Percentiles rank a stretch among this genome's conserved stretches.
These are phyloP conservation scores for Didymella exigua DNA, from an alignment of 2,329 filamentous ascomycete species.

Conservation along the genomic window DNA sequence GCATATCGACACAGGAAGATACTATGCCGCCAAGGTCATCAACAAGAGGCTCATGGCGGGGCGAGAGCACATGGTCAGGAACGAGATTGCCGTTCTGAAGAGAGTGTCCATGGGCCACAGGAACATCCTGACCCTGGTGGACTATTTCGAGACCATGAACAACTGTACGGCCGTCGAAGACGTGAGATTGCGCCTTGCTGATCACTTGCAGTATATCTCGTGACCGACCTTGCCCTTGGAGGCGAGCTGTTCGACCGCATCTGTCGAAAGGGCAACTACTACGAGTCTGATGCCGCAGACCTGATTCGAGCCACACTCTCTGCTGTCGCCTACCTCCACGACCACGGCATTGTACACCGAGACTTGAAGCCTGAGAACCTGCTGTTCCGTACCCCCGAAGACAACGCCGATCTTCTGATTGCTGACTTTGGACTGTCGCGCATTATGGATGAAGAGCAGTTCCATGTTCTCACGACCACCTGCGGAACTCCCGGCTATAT, in stretches of 20 bases:
- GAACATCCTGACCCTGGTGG: constrained; percentile 95
- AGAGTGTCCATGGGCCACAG: constrained; percentile 99
- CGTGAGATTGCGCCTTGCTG: constrained; percentile 4
- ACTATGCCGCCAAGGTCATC: constrained; percentile 99
- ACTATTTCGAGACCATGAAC: constrained; percentile 99
- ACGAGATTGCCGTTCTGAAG: constrained; percentile 97
- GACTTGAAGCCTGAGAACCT: constrained; percentile 98
- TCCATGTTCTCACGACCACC: constrained; percentile 95
- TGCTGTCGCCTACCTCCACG: constrained; percentile 97
- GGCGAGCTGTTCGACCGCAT: constrained; percentile 98
- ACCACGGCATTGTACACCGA: constrained; percentile 97
- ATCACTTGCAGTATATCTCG: constrained; percentile 74
- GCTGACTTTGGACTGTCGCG: constrained; percentile 94
- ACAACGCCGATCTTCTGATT: constrained; percentile 95
- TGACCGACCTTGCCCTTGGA: constrained; percentile 93
- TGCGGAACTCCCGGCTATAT: constrained; percentile 98
- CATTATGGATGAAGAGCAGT: constrained; percentile 99
- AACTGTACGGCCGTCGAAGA: constrained; percentile 66
- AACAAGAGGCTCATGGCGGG: constrained; percentile 98
- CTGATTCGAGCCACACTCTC: constrained; percentile 93
- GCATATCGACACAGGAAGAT: constrained; percentile 95
- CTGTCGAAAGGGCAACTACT: constrained; percentile 97
- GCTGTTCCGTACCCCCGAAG: constrained; percentile 94
- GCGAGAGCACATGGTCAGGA: constrained; percentile 96
- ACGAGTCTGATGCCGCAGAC: constrained; percentile 94